Percentiles rank a stretch among this genome's conserved stretches.
Conservation (phyloP, 352 stramenopile species). For the Globisporangium nodosum region DNA sequence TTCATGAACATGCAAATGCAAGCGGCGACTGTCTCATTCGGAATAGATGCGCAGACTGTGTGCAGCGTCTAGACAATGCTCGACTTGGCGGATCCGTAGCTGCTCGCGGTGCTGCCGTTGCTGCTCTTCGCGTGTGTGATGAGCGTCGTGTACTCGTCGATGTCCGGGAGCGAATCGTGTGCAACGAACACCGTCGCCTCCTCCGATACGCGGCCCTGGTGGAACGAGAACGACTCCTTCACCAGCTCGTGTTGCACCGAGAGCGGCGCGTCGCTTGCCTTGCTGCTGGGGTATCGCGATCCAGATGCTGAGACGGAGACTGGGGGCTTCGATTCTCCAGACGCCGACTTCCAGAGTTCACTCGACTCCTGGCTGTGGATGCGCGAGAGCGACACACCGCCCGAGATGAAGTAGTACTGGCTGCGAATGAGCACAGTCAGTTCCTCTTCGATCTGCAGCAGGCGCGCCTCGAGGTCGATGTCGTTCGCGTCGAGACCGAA, state of each 20-base stretch:
- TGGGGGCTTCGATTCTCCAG: neutral
- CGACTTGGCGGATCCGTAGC: slow-evolving; percentile 19
- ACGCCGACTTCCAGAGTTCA: neutral
- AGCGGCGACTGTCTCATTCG: too few species aligned
- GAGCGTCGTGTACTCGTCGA: slow-evolving; percentile 66
- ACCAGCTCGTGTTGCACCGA: slow-evolving; percentile 7
- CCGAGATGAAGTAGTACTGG: slow-evolving; percentile 76
- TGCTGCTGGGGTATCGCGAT: neutral
- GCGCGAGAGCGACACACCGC: slow-evolving; percentile 26
- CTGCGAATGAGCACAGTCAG: slow-evolving; percentile 75
- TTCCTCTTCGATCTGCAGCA: slow-evolving; percentile 79
- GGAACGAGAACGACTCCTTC: slow-evolving; percentile 53
- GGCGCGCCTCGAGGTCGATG: slow-evolving; percentile 66
- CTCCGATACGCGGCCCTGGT: slow-evolving; percentile 53
- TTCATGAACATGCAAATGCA: too few species aligned
- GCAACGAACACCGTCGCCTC: slow-evolving; percentile 24
- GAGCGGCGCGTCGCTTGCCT: neutral
- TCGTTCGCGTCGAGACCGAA: slow-evolving; percentile 79
- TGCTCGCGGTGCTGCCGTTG: slow-evolving; percentile 11
- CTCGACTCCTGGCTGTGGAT: slow-evolving; percentile 4
- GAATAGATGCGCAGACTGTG: neutral
- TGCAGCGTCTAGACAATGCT: slow-evolving; percentile 4
- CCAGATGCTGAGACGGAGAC: neutral
- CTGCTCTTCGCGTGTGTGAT: slow-evolving; percentile 25
- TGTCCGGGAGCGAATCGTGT: slow-evolving; percentile 60